Evolutionary conservation across 139 green algal genomes (phyloP), one percentile per base, ranked within the genome.

Genomic region (Micromonas commoda): DNA sequence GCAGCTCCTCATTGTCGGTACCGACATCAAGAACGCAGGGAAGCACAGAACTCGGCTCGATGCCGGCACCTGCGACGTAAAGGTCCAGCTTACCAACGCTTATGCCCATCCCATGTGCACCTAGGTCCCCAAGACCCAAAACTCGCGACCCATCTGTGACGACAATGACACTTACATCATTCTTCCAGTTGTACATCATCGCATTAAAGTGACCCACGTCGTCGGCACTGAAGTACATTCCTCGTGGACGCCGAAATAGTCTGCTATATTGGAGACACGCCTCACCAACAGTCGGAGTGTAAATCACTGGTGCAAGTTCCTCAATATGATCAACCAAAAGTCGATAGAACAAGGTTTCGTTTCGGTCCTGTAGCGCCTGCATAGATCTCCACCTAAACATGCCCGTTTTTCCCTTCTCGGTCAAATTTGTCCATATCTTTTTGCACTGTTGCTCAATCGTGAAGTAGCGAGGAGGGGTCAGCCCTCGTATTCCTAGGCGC

Each of bases 301-400:
- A 92, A 31, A 89, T 76, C 45, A 97, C 92, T 52, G 91, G 94
- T 0, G 93, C 91, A 87, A 98, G 95, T 37, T 97, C 90, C 73
- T 81, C 38, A 23, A 86, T 80, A 64, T 86, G 87, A n/a, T 83
- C 74, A 19, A 71, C 64, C 5, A 86, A 24, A 29, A 91, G 37
- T 3, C 86, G 86, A 87, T 96, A 98, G 83, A 94, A 98, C 0
- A 98, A 88, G 0, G 91, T 96, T 83, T 97, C 92, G 80, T 98
- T 98, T 69, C 94, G 85, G 80, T 98, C 89, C 80, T 97, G 84
- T 54, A 86, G 24, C 26, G 38, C 51, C 38, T 78, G 54, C 26
- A 80, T 45, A 51, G 72, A 72, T 33, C 39, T 69, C 74, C 92
- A 97, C 76, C 88, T 87, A 6, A 81, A 51, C 0, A 91, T 82